Base-by-base conservation (phyloP, 306 rosid genomes). In the Quercus alba region DNA sequence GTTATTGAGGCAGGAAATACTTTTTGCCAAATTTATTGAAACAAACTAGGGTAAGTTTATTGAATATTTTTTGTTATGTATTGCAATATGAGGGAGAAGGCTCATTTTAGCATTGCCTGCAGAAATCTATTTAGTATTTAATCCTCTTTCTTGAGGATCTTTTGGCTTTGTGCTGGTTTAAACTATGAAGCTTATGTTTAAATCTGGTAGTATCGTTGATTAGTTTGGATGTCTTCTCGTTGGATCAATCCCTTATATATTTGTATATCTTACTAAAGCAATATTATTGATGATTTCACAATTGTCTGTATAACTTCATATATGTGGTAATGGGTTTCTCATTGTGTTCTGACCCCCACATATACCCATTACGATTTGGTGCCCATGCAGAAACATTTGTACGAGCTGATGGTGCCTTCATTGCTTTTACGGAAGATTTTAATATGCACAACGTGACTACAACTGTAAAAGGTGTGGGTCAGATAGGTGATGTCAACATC, bases 321-420 rank as follows among this genome's bases (percentile, higher is more conserved):
- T 73, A 75, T 85, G n/a, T 83, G 81, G 71, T 67, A 52, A 26
- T 56, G 77, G 76, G 70, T 67, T 76, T 83, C 83, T 67, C 51
- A 55, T 76, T 75, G 75, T 61, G 25, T 75, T 70, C 58, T 64
- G 80, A 75, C 71, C 73, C 67, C 75, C 46, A 21, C 58, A 20
- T 72, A 61, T 85, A 74, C 72, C 81, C 79, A 28, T 75, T 70
- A 67, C 72, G 52, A 80, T 81, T 85, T 86, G 90, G 75, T 83
- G 80, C 76, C 79, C 66, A 75, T 87, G 90, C 97, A 96, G 99
- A 96, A 87, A 96, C 99, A 88, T 96, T 96, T 84, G 99, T 96
- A 76, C 88, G 99, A 82, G 99, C 97, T 74, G 99, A 96, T 79
- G 99, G 99, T 46, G 99, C 98, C 64, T 96, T 96, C 88, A 91